Evolutionary conservation across 2,329 filamentous ascomycete species (phyloP).

Genomic region (Akanthomyces dipterigenus): DNA sequence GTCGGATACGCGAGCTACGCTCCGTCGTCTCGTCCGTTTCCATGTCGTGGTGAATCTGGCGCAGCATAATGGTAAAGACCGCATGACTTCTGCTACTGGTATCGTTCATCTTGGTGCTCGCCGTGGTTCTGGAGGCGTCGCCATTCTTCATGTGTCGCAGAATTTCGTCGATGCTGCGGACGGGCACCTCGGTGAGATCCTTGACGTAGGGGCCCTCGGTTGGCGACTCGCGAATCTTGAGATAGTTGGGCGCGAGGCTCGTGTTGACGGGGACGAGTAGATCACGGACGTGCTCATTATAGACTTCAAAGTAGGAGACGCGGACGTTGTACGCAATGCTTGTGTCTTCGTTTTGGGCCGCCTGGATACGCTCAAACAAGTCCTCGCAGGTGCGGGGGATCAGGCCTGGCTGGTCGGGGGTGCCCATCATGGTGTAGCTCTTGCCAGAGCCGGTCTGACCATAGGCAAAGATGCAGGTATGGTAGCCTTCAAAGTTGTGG

Average conservation of each 20-base stretch:
- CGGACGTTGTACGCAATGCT: slow-evolving; percentile 96
- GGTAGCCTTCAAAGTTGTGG: slow-evolving; percentile 98
- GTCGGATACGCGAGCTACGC: slow-evolving; percentile 82
- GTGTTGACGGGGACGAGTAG: slow-evolving; percentile 67
- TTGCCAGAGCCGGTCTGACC: slow-evolving; percentile 97
- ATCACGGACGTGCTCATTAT: slow-evolving; percentile 98
- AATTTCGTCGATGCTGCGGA: slow-evolving; percentile 80
- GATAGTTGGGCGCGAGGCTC: slow-evolving; percentile 76
- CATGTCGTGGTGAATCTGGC: slow-evolving; percentile 96
- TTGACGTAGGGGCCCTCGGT: slow-evolving; percentile 96
- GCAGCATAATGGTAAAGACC: slow-evolving; percentile 95
- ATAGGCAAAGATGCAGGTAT: slow-evolving; percentile 98
- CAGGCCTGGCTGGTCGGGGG: slow-evolving; percentile 73
- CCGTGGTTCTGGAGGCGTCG: slow-evolving; percentile 79
- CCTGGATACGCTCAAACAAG: slow-evolving; percentile 86
- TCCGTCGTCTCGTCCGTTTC: slow-evolving; percentile 97
- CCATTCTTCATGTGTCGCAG: slow-evolving; percentile 85
- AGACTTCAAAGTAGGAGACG: slow-evolving; percentile 98
- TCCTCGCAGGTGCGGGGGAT: slow-evolving; percentile 96
- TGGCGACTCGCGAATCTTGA: slow-evolving; percentile 94
- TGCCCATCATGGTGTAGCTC: slow-evolving; percentile 98
- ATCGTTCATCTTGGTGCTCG: slow-evolving; percentile 99
- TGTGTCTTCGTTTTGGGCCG: slow-evolving; percentile 66
- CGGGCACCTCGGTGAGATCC: slow-evolving; percentile 87
- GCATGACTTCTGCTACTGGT: slow-evolving; percentile 94